Percentiles rank a stretch among this genome's conserved stretches.
phyloP scores from a whole-genome alignment of 1,284 basidiomycete species.

The Cryptococcus floricola region DNA sequence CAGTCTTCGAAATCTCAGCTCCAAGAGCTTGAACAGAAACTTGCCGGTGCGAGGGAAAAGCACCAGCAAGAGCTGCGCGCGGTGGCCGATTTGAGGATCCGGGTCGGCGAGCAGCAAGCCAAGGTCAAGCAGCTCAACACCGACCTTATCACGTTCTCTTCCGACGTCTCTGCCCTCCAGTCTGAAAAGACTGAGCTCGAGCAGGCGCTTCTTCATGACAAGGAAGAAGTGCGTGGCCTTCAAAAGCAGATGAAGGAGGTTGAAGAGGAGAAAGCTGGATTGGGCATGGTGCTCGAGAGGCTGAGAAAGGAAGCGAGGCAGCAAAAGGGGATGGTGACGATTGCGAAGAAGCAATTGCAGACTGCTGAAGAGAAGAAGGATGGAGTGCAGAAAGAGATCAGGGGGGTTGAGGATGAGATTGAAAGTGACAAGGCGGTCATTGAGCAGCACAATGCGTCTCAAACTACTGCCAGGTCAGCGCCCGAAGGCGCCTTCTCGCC shows the following conservation, averaged over 20 bases:
- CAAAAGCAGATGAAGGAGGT: constrained; percentile 82
- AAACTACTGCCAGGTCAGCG: not conserved
- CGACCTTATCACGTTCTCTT: constrained; percentile 85
- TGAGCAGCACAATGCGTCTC: not conserved
- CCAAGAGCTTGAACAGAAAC: constrained; percentile 47
- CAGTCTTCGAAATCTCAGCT: constrained; percentile 63
- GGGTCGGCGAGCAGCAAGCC: constrained; percentile 65
- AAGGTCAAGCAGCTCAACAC: constrained; percentile 73
- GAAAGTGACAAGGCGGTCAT: constrained; percentile 56
- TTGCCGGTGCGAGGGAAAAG: constrained; percentile 55
- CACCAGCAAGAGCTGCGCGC: constrained; percentile 80
- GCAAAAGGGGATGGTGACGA: constrained; percentile 90
- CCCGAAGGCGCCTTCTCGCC: constrained; percentile 13
- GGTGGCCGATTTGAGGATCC: constrained; percentile 68
- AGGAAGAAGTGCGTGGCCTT: constrained; percentile 86
- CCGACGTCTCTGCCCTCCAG: constrained; percentile 80
- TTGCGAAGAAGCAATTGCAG: constrained; percentile 88
- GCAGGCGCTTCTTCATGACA: constrained; percentile 80
- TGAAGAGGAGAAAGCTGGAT: constrained; percentile 65
- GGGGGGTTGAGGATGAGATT: constrained; percentile 54
- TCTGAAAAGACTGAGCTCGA: constrained; percentile 92
- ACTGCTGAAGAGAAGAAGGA: constrained; percentile 75
- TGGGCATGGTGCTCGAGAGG: constrained; percentile 80
- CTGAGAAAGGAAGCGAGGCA: constrained; percentile 89
- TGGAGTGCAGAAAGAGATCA: constrained; percentile 67